phyloP scores from a whole-genome alignment of 1,284 basidiomycete species.

The Vanrija humicola region DNA sequence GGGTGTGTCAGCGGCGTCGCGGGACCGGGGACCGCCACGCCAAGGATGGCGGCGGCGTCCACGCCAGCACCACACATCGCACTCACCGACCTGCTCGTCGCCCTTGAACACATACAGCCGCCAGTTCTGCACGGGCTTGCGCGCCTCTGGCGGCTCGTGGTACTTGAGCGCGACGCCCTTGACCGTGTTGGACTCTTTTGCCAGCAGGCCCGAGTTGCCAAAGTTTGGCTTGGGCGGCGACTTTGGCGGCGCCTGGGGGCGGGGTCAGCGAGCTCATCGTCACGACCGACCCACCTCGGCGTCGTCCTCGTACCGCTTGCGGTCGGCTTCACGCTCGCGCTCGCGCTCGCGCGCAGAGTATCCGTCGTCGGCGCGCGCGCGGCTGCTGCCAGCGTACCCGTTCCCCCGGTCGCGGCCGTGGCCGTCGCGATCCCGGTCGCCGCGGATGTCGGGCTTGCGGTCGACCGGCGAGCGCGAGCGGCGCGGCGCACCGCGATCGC shows the following conservation, averaged over 20 bases:
- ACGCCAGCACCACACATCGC: neutral
- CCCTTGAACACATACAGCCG: conserved; percentile 96
- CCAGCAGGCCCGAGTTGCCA: conserved; percentile 78
- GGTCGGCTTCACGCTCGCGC: conserved; percentile 35
- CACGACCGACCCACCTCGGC: conserved; percentile 18
- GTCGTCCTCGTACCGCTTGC: conserved; percentile 39
- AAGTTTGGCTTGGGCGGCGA: conserved; percentile 68
- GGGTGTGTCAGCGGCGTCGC: neutral
- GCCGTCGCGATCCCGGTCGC: conserved; percentile 4
- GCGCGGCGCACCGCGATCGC: neutral
- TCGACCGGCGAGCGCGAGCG: conserved; percentile 9
- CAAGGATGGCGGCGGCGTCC: too few relatives aligned
- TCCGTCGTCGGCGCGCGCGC: neutral
- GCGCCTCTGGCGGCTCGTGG: conserved; percentile 96
- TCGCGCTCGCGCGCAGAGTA: conserved; percentile 30
- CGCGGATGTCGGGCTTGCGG: neutral
- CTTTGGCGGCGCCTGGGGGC: conserved; percentile 8
- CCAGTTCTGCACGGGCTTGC: conserved; percentile 86
- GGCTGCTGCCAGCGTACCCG: conserved; percentile 2
- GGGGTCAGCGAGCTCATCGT: too few relatives aligned
- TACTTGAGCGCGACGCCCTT: conserved; percentile 91
- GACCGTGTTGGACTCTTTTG: conserved; percentile 89
- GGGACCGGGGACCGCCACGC: too few relatives aligned
- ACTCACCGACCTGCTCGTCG: conserved; percentile 81
- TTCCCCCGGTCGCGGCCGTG: conserved; percentile 6